Percentiles rank a stretch among this genome's conserved stretches.
phyloP scores from a whole-genome alignment of 169 alveolate genomes.

The Cyclospora cayetanensis region DNA sequence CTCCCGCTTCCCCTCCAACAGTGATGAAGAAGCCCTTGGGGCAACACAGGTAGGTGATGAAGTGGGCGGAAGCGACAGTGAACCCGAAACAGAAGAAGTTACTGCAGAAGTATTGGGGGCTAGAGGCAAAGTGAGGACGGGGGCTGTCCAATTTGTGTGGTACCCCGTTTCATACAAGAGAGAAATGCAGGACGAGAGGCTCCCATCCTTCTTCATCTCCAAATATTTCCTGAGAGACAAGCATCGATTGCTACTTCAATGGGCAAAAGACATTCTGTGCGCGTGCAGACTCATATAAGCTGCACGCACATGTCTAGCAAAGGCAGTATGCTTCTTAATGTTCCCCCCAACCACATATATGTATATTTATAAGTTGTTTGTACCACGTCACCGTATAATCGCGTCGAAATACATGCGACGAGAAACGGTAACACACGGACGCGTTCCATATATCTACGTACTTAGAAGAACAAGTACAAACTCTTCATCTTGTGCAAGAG shows the following conservation, averaged over 20 bases:
- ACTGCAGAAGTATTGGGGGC: not conserved
- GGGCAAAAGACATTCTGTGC: not conserved
- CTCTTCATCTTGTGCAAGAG: no score
- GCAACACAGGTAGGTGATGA: no score
- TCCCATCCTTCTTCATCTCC: slow-evolving; percentile 65
- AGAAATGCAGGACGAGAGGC: slow-evolving; percentile 65
- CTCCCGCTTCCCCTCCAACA: no score
- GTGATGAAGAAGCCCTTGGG: no score
- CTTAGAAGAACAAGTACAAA: no score
- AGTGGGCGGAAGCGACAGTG: no score
- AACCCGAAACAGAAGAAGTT: no score
- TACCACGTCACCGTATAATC: not conserved
- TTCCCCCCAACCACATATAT: not conserved
- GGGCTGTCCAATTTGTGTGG: slow-evolving; percentile 77
- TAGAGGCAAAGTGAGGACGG: not conserved
- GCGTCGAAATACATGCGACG: not conserved
- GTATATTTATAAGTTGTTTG: not conserved
- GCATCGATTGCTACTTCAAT: not conserved
- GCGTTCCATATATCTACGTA: no score
- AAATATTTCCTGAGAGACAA: slow-evolving; percentile 73
- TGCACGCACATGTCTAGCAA: not conserved
- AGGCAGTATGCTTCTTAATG: not conserved
- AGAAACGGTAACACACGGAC: no score
- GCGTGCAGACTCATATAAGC: no score
- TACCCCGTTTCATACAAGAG: slow-evolving; percentile 79